Evolutionary conservation across 2,329 filamentous ascomycete genomes (phyloP), one percentile per base, ranked within the genome.

Genomic region (Stachybotrys elegans): DNA sequence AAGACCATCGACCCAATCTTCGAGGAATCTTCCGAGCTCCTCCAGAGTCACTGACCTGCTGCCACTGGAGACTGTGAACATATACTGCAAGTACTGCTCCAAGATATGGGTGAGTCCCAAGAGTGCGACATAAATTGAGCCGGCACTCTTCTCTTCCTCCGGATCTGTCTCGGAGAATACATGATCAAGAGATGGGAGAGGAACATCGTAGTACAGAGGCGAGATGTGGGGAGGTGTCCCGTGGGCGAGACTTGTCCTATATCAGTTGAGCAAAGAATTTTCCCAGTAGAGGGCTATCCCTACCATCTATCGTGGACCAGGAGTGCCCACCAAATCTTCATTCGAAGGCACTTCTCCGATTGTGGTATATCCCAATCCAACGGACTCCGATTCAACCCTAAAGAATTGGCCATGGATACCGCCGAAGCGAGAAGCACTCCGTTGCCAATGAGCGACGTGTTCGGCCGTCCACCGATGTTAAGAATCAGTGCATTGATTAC

Each of bases 371-470:
- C 69, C 78, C 78, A 81, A 4, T 59, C 59, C 2, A 66, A 58
- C 0, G 76, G 73, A 37, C 78, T 68, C 11, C 74, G 68, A 49
- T 81, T 79, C 4, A 81, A 54, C 1, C 77, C 78, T 0, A 81
- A 58, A 0, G 73, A 73, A 51, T 80, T 69, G 0, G 73, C 72
- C 38, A 81, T 60, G 1, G 75, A 70, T 7, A 80, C 65, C 0
- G 75, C 72, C 0, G 69, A 66, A 0, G 75, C 76, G 1, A 78
- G 58, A 29, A 71, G 63, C 0, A 73, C 66, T 1, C 71, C 72
- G 48, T 81, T 81, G 0, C 78, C 78, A 6, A 79, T 75, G 54
- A 82, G 73, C 2, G 76, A 77, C 6, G 77, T 79, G 6, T 76
- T 76, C 1, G 81, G 80, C 3, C 80, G 67, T 1, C 80, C 81